phyloP scores from a whole-genome alignment of 306 rosid genomes.

The Vigna angularis region DNA sequence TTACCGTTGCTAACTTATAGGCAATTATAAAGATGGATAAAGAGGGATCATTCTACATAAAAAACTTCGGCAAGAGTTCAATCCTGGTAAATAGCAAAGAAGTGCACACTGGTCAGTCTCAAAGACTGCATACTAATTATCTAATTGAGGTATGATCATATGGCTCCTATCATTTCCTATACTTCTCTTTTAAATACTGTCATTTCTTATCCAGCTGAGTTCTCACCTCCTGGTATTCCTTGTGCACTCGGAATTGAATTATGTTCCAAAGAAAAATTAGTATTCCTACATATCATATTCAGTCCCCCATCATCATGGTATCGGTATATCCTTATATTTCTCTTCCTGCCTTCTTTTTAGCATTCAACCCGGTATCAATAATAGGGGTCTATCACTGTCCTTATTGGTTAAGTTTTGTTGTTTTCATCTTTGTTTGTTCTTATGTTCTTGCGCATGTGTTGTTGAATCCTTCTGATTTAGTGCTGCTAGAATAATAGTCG shows the following conservation, averaged over 20 bases:
- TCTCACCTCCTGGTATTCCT: background rate
- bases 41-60: constrained; percentile 75
- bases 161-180: constrained; percentile 10
- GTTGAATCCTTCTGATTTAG: background rate
- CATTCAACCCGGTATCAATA: background rate
- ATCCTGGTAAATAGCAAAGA: constrained; percentile 80
- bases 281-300: background rate
- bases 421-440: constrained; percentile 11
- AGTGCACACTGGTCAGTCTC: constrained; percentile 69
- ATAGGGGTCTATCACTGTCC: background rate
- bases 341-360: background rate
- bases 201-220: constrained; percentile 2
- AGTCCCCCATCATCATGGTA: no score
- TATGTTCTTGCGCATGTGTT: background rate
- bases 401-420: background rate
- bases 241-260: background rate
- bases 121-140: constrained; percentile 67
- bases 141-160: constrained; percentile 81
- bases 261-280: background rate
- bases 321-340: background rate
- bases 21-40: constrained; percentile 83
- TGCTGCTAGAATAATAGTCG: constrained; percentile 2
- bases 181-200: background rate
- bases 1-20: constrained; percentile 50
- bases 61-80: constrained; percentile 76